Conservation (phyloP, 2,329 filamentous ascomycete genomes). For the Diplodia mutila region DNA sequence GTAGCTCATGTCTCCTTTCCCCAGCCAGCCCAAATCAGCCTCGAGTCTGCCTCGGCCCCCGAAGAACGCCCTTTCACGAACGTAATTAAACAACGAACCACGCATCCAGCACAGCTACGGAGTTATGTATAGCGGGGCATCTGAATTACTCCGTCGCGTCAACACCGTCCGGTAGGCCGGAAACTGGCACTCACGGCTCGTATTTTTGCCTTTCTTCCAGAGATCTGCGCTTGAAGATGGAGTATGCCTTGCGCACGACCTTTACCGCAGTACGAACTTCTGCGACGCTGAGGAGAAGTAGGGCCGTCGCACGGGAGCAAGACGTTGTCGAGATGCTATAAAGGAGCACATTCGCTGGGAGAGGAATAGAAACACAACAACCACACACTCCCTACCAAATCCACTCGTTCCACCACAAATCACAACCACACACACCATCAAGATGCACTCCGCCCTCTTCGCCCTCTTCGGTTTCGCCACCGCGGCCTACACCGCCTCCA, state of each 20-base stretch:
- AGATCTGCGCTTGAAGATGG: too few species aligned
- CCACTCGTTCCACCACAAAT: background rate
- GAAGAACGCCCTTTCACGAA: too few species aligned
- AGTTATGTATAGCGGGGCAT: background rate
- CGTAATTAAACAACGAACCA: too few species aligned
- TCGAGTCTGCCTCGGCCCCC: background rate
- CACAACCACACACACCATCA: background rate
- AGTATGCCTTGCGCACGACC: background rate
- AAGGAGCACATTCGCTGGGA: background rate
- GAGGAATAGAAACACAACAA: background rate
- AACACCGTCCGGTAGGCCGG: background rate
- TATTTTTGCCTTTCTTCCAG: too few species aligned
- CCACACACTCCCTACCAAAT: background rate
- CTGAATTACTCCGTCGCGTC: background rate
- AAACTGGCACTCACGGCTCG: background rate
- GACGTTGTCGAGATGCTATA: background rate
- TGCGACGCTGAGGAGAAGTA: too few species aligned
- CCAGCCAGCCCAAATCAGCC: background rate
- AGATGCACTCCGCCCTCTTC: background rate
- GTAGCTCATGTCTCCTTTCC: background rate
- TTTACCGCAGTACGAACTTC: background rate
- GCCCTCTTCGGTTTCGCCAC: background rate
- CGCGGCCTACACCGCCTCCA: background rate
- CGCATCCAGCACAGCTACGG: background rate
- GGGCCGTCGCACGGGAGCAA: too few species aligned